phyloP scores from a whole-genome alignment of 176 grass and related monocot genomes.

The Ananas comosus region DNA sequence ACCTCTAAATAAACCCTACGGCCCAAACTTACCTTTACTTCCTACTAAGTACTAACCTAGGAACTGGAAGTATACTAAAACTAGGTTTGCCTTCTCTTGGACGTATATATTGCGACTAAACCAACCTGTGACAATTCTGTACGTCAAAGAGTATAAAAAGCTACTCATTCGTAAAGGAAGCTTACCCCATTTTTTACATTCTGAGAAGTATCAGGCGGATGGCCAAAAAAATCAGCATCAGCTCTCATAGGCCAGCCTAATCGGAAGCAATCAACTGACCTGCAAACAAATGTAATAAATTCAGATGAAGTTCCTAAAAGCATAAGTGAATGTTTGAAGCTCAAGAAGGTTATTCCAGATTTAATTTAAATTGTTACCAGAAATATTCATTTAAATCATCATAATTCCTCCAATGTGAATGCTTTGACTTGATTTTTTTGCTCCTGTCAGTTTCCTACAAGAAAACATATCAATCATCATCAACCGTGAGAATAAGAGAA shows the following conservation, averaged over 20 bases:
- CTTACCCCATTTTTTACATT: slow-evolving; percentile 40
- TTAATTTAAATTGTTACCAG: slow-evolving; percentile 39
- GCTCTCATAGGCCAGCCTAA: slow-evolving; percentile 91
- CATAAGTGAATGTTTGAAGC: slow-evolving; percentile 17
- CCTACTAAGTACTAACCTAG: too few species aligned
- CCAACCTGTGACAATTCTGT: background rate
- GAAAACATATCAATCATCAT: background rate
- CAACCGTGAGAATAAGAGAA: background rate
- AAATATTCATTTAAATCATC: slow-evolving; percentile 98
- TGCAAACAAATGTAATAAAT: slow-evolving; percentile 11
- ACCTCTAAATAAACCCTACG: too few species aligned
- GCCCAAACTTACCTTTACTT: too few species aligned
- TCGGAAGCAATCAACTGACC: slow-evolving; percentile 83
- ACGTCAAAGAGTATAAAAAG: background rate
- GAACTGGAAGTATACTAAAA: too few species aligned
- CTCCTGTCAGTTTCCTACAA: slow-evolving; percentile 74
- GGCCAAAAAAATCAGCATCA: slow-evolving; percentile 88
- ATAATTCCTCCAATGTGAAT: slow-evolving; percentile 94
- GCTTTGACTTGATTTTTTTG: slow-evolving; percentile 74
- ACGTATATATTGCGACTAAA: background rate
- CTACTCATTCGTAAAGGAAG: slow-evolving; percentile 10
- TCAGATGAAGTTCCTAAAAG: slow-evolving; percentile 1
- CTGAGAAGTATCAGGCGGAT: slow-evolving; percentile 7
- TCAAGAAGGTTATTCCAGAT: background rate
- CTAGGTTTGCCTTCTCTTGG: too few species aligned